A percentile compares a stretch with the other conserved stretches of the same genome.
Conservation (phyloP, 495 filamentous ascomycete genomes). For the Penicillium parvum region DNA sequence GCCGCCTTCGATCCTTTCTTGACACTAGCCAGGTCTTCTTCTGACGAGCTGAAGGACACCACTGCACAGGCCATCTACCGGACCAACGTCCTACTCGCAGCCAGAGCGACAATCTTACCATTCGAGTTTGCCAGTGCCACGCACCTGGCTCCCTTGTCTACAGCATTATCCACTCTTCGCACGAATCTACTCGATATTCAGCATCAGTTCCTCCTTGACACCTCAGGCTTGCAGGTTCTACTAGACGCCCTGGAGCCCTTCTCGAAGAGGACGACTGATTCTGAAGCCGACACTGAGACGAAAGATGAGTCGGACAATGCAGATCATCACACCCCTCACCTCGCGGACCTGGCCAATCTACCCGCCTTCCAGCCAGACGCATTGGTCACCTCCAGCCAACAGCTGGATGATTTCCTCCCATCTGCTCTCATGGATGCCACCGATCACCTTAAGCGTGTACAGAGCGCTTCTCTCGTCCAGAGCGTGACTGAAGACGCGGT, state of each 20-base stretch:
- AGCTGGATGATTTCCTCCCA: constrained; percentile 85
- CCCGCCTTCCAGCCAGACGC: constrained; percentile 58
- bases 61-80: constrained; percentile 66
- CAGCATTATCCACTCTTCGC: constrained; percentile 36
- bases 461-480: constrained; percentile 61
- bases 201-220: constrained; percentile 60
- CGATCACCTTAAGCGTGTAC: constrained; percentile 69
- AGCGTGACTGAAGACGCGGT: constrained; percentile 80
- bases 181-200: constrained; percentile 42
- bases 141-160: constrained; percentile 31
- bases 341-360: constrained; percentile 51
- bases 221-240: constrained; percentile 69
- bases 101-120: constrained; percentile 33
- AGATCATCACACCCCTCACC: constrained; percentile 37
- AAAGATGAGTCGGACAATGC: constrained; percentile 17
- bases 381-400: constrained; percentile 63
- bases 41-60: constrained; percentile 53
- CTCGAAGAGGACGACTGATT: constrained; percentile 22
- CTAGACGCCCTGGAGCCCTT: constrained; percentile 57
- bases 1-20: constrained; percentile 87
- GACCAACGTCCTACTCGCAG: constrained; percentile 72
- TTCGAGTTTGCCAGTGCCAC: constrained; percentile 45
- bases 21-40: constrained; percentile 63
- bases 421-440: constrained; percentile 89
- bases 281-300: constrained; percentile 5